Evolutionary conservation across 805 yeast genomes (phyloP).

Genomic region (Dipodascopsis uninucleata): DNA sequence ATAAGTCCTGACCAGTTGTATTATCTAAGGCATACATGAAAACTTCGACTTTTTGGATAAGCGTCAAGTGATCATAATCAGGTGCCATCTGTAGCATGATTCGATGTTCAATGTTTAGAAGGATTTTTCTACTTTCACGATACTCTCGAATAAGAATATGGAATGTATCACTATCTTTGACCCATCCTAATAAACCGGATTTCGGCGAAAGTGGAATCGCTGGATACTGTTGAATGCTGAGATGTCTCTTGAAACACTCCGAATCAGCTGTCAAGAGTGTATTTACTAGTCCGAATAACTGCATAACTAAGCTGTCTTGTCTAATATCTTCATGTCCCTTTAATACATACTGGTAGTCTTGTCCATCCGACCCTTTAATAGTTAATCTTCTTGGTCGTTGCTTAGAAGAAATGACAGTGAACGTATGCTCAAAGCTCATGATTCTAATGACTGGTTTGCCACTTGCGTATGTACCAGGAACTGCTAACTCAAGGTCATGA

Average conservation of each 20-base stretch:
- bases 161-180: conserved; percentile 94
- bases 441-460: conserved; percentile 76
- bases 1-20: conserved; percentile 93
- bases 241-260: conserved; percentile 92
- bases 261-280: conserved; percentile 84
- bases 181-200: conserved; percentile 97
- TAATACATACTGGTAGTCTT: conserved; percentile 72
- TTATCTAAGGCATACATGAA: conserved; percentile 93
- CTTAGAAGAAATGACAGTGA: conserved; percentile 86
- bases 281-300: conserved; percentile 90
- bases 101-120: conserved; percentile 88
- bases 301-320: conserved; percentile 97
- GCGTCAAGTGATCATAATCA: conserved; percentile 82
- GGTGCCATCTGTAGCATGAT: conserved; percentile 98
- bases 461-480: conserved; percentile 89
- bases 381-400: conserved; percentile 89
- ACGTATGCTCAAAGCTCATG: conserved; percentile 70
- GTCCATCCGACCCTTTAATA: conserved; percentile 86
- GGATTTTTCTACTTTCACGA: conserved; percentile 83
- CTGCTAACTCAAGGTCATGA: conserved; percentile 75
- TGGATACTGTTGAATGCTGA: conserved; percentile 86
- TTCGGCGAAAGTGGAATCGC: conserved; percentile 96
- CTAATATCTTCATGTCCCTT: conserved; percentile 98
- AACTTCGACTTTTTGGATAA: conserved; percentile 91
- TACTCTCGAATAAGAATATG: conserved; percentile 89